phyloP scores from a whole-genome alignment of 208 protist genomes.

The Acanthamoeba quina region DNA sequence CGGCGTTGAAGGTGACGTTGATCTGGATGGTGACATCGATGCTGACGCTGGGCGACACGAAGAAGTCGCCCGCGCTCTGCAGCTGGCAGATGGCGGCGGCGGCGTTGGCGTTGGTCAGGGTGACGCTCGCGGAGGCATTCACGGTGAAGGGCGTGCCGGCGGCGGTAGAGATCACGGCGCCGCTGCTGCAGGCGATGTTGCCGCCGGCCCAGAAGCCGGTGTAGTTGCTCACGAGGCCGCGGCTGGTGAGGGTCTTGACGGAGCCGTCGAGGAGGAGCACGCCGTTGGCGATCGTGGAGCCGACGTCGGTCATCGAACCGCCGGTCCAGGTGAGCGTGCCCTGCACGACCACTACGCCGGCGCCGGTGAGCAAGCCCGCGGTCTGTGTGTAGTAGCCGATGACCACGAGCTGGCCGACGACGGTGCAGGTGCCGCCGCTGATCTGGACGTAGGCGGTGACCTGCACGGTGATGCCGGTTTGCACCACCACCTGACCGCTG shows the following conservation, averaged over 20 bases:
- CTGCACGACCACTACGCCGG: constrained; percentile 42
- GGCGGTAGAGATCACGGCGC: background rate
- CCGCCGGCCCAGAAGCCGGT: constrained; percentile 37
- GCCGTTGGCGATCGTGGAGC: constrained; percentile 41
- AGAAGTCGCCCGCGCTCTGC: constrained; percentile 58
- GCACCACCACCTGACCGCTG: constrained; percentile 11
- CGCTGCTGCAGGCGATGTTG: constrained; percentile 26
- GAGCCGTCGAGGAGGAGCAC: constrained; percentile 42
- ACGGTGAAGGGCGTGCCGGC: background rate
- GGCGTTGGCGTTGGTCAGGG: background rate
- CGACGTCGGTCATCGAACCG: constrained; percentile 37
- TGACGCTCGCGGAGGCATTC: constrained; percentile 32
- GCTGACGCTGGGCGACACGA: background rate
- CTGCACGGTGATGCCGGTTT: background rate
- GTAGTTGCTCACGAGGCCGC: constrained; percentile 21
- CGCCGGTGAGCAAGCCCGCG: constrained; percentile 38
- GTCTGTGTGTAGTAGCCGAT: constrained; percentile 18
- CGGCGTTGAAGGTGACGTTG: constrained; percentile 13
- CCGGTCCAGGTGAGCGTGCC: constrained; percentile 55
- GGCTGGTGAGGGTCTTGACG: constrained; percentile 9
- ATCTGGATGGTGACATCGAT: constrained; percentile 65
- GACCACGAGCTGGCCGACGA: constrained; percentile 14
- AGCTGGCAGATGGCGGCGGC: constrained; percentile 25
- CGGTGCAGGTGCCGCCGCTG: constrained; percentile 48
- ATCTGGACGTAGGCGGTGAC: background rate